A percentile compares a stretch with the other conserved stretches of the same genome.
These are phyloP conservation scores for Malassezia nana DNA, from an alignment of 1,284 basidiomycete species.

Conservation along the genomic window DNA sequence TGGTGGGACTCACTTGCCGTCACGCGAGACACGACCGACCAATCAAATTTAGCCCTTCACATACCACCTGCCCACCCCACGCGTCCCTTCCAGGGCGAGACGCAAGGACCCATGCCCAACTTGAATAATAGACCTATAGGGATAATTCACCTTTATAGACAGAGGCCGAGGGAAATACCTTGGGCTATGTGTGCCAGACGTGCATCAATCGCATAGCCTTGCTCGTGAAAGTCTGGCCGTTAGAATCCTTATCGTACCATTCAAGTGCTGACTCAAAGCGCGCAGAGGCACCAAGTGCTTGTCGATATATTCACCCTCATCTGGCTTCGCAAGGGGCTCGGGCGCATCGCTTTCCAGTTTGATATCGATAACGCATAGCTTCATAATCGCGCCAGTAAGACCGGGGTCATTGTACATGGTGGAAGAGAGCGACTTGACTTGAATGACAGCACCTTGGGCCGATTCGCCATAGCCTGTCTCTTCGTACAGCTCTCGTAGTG, in stretches of 20 bases:
- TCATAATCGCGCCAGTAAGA: constrained; percentile 40
- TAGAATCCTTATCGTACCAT: constrained; percentile 19
- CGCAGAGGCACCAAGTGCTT: constrained; percentile 38
- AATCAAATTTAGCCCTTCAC: neutral
- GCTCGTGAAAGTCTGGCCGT: constrained; percentile 27
- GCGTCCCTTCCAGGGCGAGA: neutral
- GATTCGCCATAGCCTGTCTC: constrained; percentile 44
- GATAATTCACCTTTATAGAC: too few relatives aligned
- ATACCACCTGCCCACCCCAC: neutral
- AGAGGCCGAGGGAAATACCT: constrained; percentile 13
- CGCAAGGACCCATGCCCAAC: neutral
- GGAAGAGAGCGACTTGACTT: constrained; percentile 26
- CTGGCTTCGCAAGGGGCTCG: constrained; percentile 42
- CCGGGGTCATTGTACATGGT: constrained; percentile 43
- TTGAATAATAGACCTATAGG: too few relatives aligned
- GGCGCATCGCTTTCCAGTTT: constrained; percentile 31
- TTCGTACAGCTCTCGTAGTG: constrained; percentile 37
- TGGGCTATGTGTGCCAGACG: constrained; percentile 40
- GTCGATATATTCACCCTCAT: constrained; percentile 46
- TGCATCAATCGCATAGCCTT: constrained; percentile 39
- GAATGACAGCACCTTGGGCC: constrained; percentile 26
- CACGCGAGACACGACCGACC: neutral
- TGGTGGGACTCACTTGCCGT: neutral
- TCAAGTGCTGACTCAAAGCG: constrained; percentile 25
- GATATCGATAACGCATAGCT: constrained; percentile 38